These are phyloP conservation scores for Leishmania lainsoni DNA, from an alignment of 208 protist species.

Conservation along the genomic window DNA sequence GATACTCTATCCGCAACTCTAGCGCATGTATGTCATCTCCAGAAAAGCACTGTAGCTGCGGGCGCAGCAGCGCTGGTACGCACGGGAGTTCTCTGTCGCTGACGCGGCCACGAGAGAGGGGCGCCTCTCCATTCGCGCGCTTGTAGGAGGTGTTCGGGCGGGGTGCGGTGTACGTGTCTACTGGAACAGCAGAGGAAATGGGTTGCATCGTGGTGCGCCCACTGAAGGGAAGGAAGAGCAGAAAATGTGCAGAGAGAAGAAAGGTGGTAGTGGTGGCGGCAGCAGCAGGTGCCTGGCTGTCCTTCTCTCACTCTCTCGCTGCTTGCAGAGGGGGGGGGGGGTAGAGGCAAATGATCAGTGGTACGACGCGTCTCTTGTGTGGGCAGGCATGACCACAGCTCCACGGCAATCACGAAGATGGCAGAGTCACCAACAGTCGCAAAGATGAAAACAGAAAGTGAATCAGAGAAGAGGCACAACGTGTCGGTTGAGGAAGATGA, in stretches of 20 bases:
- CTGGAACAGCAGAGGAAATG: constrained; percentile 9
- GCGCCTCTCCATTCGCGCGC: constrained; percentile 24
- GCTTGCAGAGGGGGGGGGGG: neutral
- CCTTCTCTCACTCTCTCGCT: neutral
- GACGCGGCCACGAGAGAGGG: constrained; percentile 2
- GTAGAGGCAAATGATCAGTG: neutral
- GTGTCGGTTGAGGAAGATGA: neutral
- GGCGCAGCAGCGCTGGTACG: constrained; percentile 49
- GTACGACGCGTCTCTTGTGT: neutral
- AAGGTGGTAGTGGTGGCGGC: neutral
- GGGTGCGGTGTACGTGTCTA: constrained; percentile 28
- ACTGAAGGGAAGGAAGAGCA: neutral
- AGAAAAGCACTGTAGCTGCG: constrained; percentile 43
- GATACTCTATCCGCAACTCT: constrained; percentile 39
- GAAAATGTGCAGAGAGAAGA: neutral
- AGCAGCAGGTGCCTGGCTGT: neutral
- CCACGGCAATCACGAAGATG: neutral
- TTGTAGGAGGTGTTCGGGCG: constrained; percentile 23
- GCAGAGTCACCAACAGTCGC: neutral
- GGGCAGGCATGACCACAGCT: neutral
- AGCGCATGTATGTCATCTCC: constrained; percentile 41
- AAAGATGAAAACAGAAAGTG: neutral
- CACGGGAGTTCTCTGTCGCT: neutral
- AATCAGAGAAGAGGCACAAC: neutral
- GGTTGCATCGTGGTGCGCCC: constrained; percentile 14